Percentiles rank a stretch among this genome's conserved stretches.
phyloP scores from a whole-genome alignment of 164 flowering plant species.

The Litsea cubeba region DNA sequence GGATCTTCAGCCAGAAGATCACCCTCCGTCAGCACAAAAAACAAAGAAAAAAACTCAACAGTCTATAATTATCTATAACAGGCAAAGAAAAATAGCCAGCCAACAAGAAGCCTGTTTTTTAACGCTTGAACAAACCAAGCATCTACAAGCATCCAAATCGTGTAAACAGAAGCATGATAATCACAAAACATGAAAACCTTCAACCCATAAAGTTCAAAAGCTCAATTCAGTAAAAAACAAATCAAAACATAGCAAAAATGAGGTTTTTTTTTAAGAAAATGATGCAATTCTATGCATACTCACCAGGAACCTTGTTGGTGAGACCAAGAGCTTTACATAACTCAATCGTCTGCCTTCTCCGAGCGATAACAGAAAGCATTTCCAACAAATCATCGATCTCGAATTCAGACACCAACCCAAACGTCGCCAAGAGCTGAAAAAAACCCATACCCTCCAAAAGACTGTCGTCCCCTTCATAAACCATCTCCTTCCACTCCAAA shows the following conservation, averaged over 20 bases:
- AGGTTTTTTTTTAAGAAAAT: no score
- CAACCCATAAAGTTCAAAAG: no score
- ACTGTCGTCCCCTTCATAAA: slow-evolving; percentile 20
- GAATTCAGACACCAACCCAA: slow-evolving; percentile 34
- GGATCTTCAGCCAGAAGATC: background rate
- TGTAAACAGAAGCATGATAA: no score
- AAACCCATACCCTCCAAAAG: slow-evolving; percentile 38
- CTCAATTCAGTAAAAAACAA: no score
- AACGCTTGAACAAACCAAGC: no score
- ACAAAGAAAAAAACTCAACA: background rate
- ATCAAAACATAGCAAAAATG: no score
- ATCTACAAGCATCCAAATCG: no score
- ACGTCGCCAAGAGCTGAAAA: slow-evolving; percentile 49
- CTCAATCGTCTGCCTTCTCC: slow-evolving; percentile 30
- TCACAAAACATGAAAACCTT: no score
- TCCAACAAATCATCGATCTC: slow-evolving; percentile 38
- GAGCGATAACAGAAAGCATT: slow-evolving; percentile 23
- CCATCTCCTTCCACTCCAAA: slow-evolving; percentile 47
- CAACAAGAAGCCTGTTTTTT: no score
- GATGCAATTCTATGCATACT: background rate
- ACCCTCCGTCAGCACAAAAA: background rate
- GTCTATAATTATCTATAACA: background rate
- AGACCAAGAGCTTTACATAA: slow-evolving; percentile 39
- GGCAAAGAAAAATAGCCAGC: background rate
- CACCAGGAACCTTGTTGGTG: slow-evolving; percentile 44